Evolutionary conservation across 305 asterid species (phyloP).

Genomic region (Plantago coronopus): DNA sequence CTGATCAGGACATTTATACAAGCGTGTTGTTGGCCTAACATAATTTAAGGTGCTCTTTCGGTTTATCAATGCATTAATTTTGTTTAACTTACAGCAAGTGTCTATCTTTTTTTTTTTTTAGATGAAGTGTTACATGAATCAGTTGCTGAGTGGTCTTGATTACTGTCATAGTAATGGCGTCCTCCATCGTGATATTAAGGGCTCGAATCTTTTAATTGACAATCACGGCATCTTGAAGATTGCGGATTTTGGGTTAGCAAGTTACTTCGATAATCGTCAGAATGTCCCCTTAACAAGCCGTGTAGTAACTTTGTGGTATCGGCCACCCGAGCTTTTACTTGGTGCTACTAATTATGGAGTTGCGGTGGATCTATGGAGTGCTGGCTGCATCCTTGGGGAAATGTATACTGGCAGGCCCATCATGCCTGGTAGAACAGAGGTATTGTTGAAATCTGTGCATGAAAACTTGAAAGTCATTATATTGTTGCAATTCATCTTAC

Average conservation of each 20-base stretch:
- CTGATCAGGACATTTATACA: constrained; percentile 8
- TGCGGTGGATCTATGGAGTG: constrained; percentile 92
- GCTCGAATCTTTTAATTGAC: constrained; percentile 80
- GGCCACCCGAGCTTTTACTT: constrained; percentile 93
- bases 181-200: constrained; percentile 92
- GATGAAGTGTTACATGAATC: constrained; percentile 95
- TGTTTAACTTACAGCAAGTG: neutral
- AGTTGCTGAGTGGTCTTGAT: constrained; percentile 84
- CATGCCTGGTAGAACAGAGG: constrained; percentile 99
- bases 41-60: neutral
- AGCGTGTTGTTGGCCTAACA: constrained; percentile 2
- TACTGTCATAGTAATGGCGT: constrained; percentile 79
- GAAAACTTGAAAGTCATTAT: constrained; percentile 10
- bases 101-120: constrained; percentile 19
- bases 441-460: constrained; percentile 24
- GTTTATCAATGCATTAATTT: constrained; percentile 2
- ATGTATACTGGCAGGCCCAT: constrained; percentile 82
- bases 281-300: constrained; percentile 80
- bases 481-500: too few relatives aligned
- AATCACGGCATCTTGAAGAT: constrained; percentile 83
- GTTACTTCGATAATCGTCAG: constrained; percentile 52
- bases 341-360: constrained; percentile 84
- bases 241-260: constrained; percentile 97
- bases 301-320: constrained; percentile 97
- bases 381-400: constrained; percentile 96